Base-by-base conservation (phyloP, 164 flowering plant genomes). In the Amborella trichopoda region DNA sequence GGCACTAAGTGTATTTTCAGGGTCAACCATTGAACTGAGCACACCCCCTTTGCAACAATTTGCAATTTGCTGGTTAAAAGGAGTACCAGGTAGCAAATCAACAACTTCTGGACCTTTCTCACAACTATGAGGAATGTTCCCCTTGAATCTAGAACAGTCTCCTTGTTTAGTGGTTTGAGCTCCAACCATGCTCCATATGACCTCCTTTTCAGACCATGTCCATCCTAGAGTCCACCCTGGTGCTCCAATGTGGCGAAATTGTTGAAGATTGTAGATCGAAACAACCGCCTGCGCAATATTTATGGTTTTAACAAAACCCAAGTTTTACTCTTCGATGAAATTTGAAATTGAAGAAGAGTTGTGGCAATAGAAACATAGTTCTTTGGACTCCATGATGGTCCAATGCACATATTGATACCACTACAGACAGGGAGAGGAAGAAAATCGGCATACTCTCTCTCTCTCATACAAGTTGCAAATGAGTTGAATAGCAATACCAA, bases 11-110 rank as follows among this genome's bases (percentile, higher is more conserved):
- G 76, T 63, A 58, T 53, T 71, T 20, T 53, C 27, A 11, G 78
- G 84, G 53, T 83, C 90, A 6, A 65, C 80, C 87, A 77, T 71
- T 8, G 93, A 72, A 22, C 44, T 58, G 18, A 86, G 60, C 3
- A 86, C 90, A 27, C 96, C 89, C 23, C 93, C 84, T 61, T 73
- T 78, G 68, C 90, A 86, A 56, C 94, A 86, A 49, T 83, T 78
- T 3, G 77, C 52, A 47, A 73, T 49, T 49, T 77, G 84, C 50
- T 72, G 83, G 54, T 78, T 85, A 71, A 77, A 74, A 52, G 83
- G 86, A 3, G 73, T 73, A 22, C 77, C 79, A 5, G 93, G 93
- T 19, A 78, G 60, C 51, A 83, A 52, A 68, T 86, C 96, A 6
- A 86, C 84, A 6, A 80, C 70, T 5, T 74, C 63, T 12, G 96